phyloP scores from a whole-genome alignment of 768 basidiomycete genomes.

The Russula dissimulans region DNA sequence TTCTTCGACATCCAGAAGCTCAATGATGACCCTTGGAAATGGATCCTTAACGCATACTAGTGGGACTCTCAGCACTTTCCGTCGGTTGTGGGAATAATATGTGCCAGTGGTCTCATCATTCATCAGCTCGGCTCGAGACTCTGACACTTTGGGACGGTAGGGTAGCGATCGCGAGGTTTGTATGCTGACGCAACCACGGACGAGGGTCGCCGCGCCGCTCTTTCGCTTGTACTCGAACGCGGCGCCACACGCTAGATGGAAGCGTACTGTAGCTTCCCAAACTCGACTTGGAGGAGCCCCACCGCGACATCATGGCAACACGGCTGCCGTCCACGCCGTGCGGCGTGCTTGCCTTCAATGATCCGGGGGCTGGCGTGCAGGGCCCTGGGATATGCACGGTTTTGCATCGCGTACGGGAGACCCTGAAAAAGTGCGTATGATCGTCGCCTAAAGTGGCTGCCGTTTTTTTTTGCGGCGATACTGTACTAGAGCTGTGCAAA shows the following conservation, averaged over 20 bases:
- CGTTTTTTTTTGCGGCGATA: constrained; percentile 50
- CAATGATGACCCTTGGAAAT: constrained; percentile 71
- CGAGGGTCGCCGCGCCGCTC: constrained; percentile 57
- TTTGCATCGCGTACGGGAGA: constrained; percentile 65
- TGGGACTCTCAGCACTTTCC: constrained; percentile 73
- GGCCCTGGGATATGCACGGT: constrained; percentile 53
- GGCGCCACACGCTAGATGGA: constrained; percentile 96
- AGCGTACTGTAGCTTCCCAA: constrained; percentile 65
- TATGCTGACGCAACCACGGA: constrained; percentile 53
- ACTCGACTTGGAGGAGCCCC: constrained; percentile 59
- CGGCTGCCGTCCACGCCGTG: constrained; percentile 64
- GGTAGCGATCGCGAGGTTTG: no score
- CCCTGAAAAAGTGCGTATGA: constrained; percentile 53
- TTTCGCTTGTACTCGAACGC: constrained; percentile 75
- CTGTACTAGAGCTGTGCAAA: constrained; percentile 68
- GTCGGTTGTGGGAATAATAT: constrained; percentile 76
- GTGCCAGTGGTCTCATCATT: constrained; percentile 81
- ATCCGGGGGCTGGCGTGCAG: constrained; percentile 39
- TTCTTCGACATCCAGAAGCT: constrained; percentile 69
- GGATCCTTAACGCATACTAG: constrained; percentile 82
- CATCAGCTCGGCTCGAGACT: constrained; percentile 81
- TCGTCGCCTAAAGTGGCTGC: constrained; percentile 67
- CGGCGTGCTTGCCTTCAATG: constrained; percentile 65
- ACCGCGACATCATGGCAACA: constrained; percentile 88
- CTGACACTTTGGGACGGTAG: constrained; percentile 67